Evolutionary conservation across 176 grass and related monocot species (phyloP), one percentile per base, ranked within the genome.

Genomic region (Oryza rufipogon): DNA sequence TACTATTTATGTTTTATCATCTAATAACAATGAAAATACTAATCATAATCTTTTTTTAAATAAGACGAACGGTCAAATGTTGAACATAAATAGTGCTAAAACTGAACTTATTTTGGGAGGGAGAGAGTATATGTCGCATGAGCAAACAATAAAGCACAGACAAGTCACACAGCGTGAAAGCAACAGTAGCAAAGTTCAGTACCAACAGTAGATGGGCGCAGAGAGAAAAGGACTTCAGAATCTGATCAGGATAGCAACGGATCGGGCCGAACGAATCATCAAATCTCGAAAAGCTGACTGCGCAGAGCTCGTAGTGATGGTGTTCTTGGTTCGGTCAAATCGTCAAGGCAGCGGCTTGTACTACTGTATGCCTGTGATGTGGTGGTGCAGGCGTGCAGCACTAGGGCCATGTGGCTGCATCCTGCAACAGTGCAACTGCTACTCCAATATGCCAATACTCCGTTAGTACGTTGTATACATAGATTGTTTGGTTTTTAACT

Each of bases 321-420:
- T 9, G 46, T 9, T 78, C 19, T n/a, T n/a, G 81, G 71, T 69
- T 46, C 63, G 87, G 69, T 84, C 76, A 89, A 89, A 87, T 51
- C 34, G 78, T 33, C 77, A 11, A 54, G 51, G 45, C 51, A 13
- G 12, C 23, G 28, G 52, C n/a, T 30, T 70, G 73, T 42, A 74
- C 38, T 34, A 32, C 30, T 32, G 34, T 36, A 4, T 16, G 49
- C 6, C 19, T 60, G 54, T 60, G 54, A 47, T 73, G 76, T 56
- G 86, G n/a, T n/a, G n/a, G 68, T n/a, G 19, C 54, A 60, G 7
- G 54, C 16, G 54, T 8, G 45, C 56, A 4, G 51, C 66, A 49
- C 64, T 66, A 13, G 5, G 45, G 44, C 51, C 63, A 84, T 77
- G 82, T 77, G 73, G 6, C 47, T 22, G 52, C 52, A 58, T 58